Evolutionary conservation across 2,329 filamentous ascomycete species (phyloP).

Genomic region (Phaeosphaeriaceae sp.): DNA sequence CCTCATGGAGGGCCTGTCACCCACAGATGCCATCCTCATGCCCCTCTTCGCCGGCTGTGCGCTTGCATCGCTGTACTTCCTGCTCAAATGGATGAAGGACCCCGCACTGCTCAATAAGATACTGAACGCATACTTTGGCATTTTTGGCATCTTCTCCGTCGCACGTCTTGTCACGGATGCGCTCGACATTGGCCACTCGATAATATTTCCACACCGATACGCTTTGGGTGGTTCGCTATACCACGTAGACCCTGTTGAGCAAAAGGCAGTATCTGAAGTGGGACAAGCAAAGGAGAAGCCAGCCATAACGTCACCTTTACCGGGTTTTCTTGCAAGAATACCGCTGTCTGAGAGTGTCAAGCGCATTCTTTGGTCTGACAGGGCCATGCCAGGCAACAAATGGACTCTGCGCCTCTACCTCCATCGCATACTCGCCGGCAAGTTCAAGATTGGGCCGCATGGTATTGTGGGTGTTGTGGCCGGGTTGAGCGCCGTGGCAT

Average conservation of each 20-base stretch:
- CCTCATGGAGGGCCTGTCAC: slow-evolving; percentile 71
- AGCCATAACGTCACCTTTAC: slow-evolving; percentile 56
- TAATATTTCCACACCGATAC: slow-evolving; percentile 79
- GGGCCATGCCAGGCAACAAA: slow-evolving; percentile 58
- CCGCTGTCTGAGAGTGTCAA: slow-evolving; percentile 50
- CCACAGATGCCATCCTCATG: slow-evolving; percentile 83
- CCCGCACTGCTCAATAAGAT: slow-evolving; percentile 82
- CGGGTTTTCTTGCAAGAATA: slow-evolving; percentile 57
- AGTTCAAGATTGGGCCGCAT: slow-evolving; percentile 61
- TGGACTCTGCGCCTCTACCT: slow-evolving; percentile 61
- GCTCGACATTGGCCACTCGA: slow-evolving; percentile 67
- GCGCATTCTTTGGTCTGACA: slow-evolving; percentile 57
- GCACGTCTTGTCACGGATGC: slow-evolving; percentile 76
- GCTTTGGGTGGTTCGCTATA: slow-evolving; percentile 59
- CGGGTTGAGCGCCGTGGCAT: slow-evolving; percentile 64
- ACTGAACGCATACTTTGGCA: slow-evolving; percentile 81
- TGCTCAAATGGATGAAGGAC: slow-evolving; percentile 89
- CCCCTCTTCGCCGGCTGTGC: slow-evolving; percentile 77
- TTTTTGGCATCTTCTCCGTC: slow-evolving; percentile 79
- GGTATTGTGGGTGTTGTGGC: slow-evolving; percentile 64
- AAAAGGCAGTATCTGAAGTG: slow-evolving; percentile 43
- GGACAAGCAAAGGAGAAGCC: slow-evolving; percentile 29
- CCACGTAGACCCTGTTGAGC: slow-evolving; percentile 49
- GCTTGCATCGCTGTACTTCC: slow-evolving; percentile 79
- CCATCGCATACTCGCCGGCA: slow-evolving; percentile 58